phyloP scores from a whole-genome alignment of 768 basidiomycete species.

The Lentinula detonsa region DNA sequence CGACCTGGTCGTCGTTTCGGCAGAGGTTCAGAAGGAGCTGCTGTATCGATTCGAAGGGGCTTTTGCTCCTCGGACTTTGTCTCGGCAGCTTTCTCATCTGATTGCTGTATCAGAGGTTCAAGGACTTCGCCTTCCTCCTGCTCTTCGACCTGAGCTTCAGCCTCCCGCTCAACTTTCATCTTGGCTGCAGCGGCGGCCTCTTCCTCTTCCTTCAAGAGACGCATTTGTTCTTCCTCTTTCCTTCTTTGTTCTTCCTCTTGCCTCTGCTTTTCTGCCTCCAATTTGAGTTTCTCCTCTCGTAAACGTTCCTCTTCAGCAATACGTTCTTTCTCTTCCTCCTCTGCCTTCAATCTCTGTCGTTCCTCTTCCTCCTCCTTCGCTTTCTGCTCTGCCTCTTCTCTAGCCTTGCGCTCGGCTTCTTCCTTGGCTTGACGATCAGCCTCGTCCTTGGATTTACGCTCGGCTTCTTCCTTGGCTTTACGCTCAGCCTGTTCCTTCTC shows the following conservation, averaged over 20 bases:
- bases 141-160: constrained; percentile 34
- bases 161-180: constrained; percentile 36
- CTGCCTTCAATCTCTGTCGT: constrained; percentile 20
- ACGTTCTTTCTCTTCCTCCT: constrained; percentile 24
- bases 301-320: constrained; percentile 40
- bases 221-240: constrained; percentile 36
- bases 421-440: constrained; percentile 25
- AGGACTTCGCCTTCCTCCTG: constrained; percentile 30
- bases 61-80: constrained; percentile 38
- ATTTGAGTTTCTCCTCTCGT: constrained; percentile 27
- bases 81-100: background rate
- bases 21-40: constrained; percentile 36
- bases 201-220: constrained; percentile 41
- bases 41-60: constrained; percentile 55
- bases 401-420: constrained; percentile 36
- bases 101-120: constrained; percentile 20
- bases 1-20: constrained; percentile 62
- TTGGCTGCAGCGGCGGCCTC: constrained; percentile 33
- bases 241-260: constrained; percentile 23
- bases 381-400: constrained; percentile 34
- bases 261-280: constrained; percentile 26
- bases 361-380: constrained; percentile 26
- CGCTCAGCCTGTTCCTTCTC: constrained; percentile 26
- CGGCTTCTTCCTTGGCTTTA: constrained; percentile 31
- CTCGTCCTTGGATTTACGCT: constrained; percentile 17